Evolutionary conservation across 306 rosid species (phyloP), one percentile per base, ranked within the genome.

Genomic region (Cyclanthera cordifolia): DNA sequence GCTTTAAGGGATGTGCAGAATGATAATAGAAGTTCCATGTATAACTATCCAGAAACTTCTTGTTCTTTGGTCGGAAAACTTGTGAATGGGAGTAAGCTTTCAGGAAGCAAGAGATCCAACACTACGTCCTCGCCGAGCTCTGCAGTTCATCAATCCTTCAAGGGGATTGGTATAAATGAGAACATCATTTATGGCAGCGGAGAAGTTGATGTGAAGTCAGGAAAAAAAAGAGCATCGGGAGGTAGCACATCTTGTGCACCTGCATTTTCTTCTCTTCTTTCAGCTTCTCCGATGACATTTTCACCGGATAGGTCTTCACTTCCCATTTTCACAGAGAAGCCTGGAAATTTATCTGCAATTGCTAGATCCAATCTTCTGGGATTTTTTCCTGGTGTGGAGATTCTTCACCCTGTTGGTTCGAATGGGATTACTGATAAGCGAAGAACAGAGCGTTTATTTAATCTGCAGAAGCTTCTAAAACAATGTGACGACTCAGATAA

Each of bases 1-100:
- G 75, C 75, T 57, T 51, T 82, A 69, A 73, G 78, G 32, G 82
- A 82, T 70, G 74, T 76, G 45, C 85, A 78, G 53, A 37, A 37
- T 59, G 80, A 82, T 34, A 70, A 74, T 46, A 75, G 78, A 39
- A 68, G 30, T 27, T 39, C 23, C 27, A 28, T 45, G 25, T 30
- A 45, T 17, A 74, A 67, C 46, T 57, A 53, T 68, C 65, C 76
- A 14, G 71, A 68, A 69, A 56, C 53, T 70, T 37, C 65, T 20
- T 58, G 54, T 70, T 3, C 54, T 61, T 71, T 65, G 54, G 83
- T 79, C 32, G 41, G 50, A 56, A 19, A 27, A 12, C 50, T 19
- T 24, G 32, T 10, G 16, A 47, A 77, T 54, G 61, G 37, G 20
- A 41, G 50, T 63, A 71, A 79, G 79, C 73, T 73, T 20, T 56